Conservation (phyloP, 2,329 filamentous ascomycete genomes). For the Apiospora rasikravindrae region DNA sequence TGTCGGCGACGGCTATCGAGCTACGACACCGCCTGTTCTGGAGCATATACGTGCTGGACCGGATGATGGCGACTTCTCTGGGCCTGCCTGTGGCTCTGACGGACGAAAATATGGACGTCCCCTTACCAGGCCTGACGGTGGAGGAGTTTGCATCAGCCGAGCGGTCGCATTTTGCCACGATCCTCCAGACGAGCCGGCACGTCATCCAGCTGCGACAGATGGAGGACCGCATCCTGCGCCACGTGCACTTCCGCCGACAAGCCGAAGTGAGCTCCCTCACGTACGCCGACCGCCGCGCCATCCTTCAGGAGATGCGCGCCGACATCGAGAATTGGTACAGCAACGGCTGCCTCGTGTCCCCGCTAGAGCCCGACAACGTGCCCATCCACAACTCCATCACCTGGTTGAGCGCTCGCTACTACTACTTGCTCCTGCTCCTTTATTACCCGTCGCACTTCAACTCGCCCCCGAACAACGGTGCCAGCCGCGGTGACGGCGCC, state of each 20-base stretch:
- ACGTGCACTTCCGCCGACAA: conserved; percentile 41
- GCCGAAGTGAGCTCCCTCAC: conserved; percentile 37
- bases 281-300: conserved; percentile 39
- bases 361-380: conserved; percentile 48
- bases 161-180: conserved; percentile 43
- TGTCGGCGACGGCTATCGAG: conserved; percentile 34
- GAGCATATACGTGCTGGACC: conserved; percentile 51
- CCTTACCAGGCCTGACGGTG: conserved; percentile 50
- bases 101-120: conserved; percentile 46
- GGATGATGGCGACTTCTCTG: conserved; percentile 49
- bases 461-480: conserved; percentile 25
- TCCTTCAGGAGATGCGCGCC: conserved; percentile 43
- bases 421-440: conserved; percentile 49
- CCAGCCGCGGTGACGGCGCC: background rate
- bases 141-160: conserved; percentile 50
- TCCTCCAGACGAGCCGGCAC: conserved; percentile 50
- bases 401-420: conserved; percentile 50
- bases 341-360: conserved; percentile 49
- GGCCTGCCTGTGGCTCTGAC: conserved; percentile 46
- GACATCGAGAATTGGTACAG: conserved; percentile 54
- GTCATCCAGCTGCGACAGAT: conserved; percentile 51
- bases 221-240: conserved; percentile 46
- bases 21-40: conserved; percentile 48
- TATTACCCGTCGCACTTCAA: conserved; percentile 50
- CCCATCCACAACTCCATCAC: conserved; percentile 51